phyloP scores from a whole-genome alignment of 2,329 filamentous ascomycete genomes.

The Trichoderma atrobrunneum region DNA sequence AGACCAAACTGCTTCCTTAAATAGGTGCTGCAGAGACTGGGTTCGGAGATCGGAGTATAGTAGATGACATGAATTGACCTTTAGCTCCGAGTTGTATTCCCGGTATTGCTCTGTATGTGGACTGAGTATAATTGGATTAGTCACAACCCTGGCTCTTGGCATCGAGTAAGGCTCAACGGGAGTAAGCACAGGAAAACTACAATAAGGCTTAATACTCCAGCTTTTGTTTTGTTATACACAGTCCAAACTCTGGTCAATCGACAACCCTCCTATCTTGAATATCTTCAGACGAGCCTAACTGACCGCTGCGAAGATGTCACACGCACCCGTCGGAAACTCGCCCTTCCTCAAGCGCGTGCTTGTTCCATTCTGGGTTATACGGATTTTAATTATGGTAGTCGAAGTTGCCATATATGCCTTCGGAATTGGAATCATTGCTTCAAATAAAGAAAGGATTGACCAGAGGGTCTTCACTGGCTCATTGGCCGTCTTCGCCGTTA shows the following conservation, averaged over 20 bases:
- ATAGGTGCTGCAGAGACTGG: background rate
- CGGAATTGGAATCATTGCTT: background rate
- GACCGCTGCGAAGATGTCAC: background rate
- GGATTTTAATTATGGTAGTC: background rate
- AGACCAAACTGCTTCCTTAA: background rate
- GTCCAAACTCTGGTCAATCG: background rate
- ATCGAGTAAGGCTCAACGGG: background rate
- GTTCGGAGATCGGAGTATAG: background rate
- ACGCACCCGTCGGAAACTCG: background rate
- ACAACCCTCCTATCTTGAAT: background rate
- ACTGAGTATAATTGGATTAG: background rate
- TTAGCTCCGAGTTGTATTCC: background rate
- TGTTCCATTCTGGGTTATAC: background rate
- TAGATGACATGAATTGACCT: background rate
- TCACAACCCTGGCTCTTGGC: background rate
- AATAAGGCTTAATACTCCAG: background rate
- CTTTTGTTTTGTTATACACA: background rate
- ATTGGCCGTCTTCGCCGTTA: background rate
- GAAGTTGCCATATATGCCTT: background rate
- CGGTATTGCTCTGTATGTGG: background rate
- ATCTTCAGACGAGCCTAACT: background rate
- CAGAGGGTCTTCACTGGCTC: background rate
- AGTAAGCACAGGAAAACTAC: background rate
- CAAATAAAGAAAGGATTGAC: background rate
- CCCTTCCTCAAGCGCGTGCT: background rate